These are phyloP conservation scores for Spathaspora hagerdaliae DNA, from an alignment of 805 yeast genomes.

Conservation along the genomic window DNA sequence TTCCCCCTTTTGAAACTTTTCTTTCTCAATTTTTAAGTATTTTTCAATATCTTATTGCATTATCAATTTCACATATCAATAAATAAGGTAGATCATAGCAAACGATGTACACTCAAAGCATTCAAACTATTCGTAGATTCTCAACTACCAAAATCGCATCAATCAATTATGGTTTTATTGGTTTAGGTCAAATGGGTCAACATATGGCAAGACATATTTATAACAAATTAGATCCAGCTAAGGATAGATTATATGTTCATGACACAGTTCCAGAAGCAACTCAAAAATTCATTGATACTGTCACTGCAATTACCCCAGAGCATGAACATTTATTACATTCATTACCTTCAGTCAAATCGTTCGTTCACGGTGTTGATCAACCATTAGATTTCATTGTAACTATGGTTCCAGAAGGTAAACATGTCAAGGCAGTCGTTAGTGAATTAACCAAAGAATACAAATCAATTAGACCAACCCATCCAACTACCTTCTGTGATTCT, in stretches of 20 bases:
- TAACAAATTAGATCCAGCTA: conserved; percentile 26
- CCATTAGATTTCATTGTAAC: conserved; percentile 42
- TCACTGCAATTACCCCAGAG: conserved; percentile 18
- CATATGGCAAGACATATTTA: conserved; percentile 51
- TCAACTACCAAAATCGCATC: conserved; percentile 6
- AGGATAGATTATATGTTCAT: conserved; percentile 40
- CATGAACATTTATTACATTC: conserved; percentile 11
- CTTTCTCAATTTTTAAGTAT: too few species aligned
- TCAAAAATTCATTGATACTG: conserved; percentile 18
- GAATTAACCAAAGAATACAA: conserved; percentile 34
- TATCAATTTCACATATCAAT: too few species aligned
- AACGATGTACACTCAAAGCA: too few species aligned
- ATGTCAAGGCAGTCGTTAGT: conserved; percentile 38
- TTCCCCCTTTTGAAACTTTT: too few species aligned
- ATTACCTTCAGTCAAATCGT: conserved; percentile 17
- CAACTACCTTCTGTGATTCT: conserved; percentile 42
- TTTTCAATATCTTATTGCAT: too few species aligned
- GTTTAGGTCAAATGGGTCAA: conserved; percentile 56
- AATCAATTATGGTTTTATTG: conserved; percentile 46
- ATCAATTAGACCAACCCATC: conserved; percentile 6
- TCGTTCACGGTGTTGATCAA: conserved; percentile 25
- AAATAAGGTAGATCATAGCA: too few species aligned
- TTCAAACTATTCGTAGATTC: conserved; percentile 7
- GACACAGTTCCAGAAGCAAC: conserved; percentile 35
- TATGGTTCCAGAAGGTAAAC: conserved; percentile 54